phyloP scores from a whole-genome alignment of 2,329 filamentous ascomycete species.

The Pleoardoris graminearum region DNA sequence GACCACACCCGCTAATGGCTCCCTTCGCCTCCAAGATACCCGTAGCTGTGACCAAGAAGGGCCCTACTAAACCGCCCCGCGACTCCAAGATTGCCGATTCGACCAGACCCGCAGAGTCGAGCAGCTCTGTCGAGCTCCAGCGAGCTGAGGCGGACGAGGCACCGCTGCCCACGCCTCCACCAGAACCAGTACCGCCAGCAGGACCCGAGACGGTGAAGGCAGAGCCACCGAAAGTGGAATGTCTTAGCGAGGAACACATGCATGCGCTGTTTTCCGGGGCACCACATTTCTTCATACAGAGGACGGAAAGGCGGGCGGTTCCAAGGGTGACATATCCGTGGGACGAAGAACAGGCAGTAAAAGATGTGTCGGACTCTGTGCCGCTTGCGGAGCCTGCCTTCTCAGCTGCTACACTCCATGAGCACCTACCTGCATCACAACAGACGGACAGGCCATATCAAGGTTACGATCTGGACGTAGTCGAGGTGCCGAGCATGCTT shows the following conservation, averaged over 20 bases:
- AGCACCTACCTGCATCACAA: conserved; percentile 19
- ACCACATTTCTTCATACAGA: conserved; percentile 69
- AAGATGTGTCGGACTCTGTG: conserved; percentile 62
- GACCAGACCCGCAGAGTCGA: conserved; percentile 13
- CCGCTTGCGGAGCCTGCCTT: conserved; percentile 42
- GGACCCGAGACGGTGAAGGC: not conserved
- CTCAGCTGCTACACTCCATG: conserved; percentile 38
- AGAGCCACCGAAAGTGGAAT: conserved; percentile 11
- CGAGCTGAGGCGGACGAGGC: conserved; percentile 13
- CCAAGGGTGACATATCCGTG: conserved; percentile 70
- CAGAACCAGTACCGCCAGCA: conserved; percentile 10
- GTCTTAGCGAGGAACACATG: conserved; percentile 57
- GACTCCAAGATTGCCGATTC: conserved; percentile 23
- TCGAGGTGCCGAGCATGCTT: conserved; percentile 70
- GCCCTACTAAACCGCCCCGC: conserved; percentile 14
- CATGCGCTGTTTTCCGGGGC: conserved; percentile 76
- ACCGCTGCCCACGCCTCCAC: conserved; percentile 17
- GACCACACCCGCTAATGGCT: conserved; percentile 23
- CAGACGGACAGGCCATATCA: conserved; percentile 21
- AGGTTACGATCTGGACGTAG: conserved; percentile 37
- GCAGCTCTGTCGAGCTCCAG: conserved; percentile 11
- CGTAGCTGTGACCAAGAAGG: conserved; percentile 10
- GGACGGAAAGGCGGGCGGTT: conserved; percentile 62
- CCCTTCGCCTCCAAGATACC: conserved; percentile 21
- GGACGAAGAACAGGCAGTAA: conserved; percentile 62